These are phyloP conservation scores for Aspergillus fumigatiaffinis DNA, from an alignment of 2,329 filamentous ascomycete genomes.

Conservation along the genomic window DNA sequence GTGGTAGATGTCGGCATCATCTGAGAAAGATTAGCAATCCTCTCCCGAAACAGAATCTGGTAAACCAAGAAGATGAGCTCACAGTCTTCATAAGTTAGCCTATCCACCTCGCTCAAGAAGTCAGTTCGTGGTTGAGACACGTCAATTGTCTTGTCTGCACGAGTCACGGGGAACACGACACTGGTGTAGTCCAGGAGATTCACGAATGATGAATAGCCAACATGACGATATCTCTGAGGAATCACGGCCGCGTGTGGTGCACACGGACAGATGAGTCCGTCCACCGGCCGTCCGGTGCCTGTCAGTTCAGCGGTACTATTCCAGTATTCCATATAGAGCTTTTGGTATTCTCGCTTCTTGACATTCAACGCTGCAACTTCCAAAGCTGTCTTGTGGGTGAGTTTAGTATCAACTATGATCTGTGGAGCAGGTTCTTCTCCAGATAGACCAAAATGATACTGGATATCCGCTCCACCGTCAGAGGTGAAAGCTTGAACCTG, in stretches of 20 bases:
- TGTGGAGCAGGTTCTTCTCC: conserved; percentile 52
- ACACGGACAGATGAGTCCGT: conserved; percentile 45
- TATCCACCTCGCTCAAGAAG: conserved; percentile 43
- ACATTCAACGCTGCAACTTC: conserved; percentile 50
- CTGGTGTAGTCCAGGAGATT: conserved; percentile 57
- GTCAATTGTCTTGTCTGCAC: conserved; percentile 50
- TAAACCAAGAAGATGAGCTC: conserved; percentile 21
- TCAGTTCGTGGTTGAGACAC: conserved; percentile 31
- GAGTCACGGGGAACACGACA: conserved; percentile 54
- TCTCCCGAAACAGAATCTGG: not conserved
- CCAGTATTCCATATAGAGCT: conserved; percentile 62
- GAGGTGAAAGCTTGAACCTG: conserved; percentile 23
- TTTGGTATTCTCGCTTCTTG: conserved; percentile 52
- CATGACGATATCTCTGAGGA: conserved; percentile 43
- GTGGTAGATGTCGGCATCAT: conserved; percentile 48
- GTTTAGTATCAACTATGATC: conserved; percentile 30
- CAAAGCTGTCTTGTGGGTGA: conserved; percentile 36
- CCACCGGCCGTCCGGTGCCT: conserved; percentile 50
- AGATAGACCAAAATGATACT: conserved; percentile 49
- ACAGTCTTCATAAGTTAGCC: conserved; percentile 48
- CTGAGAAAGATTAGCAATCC: conserved; percentile 21
- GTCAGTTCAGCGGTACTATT: conserved; percentile 52
- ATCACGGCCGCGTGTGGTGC: conserved; percentile 41
- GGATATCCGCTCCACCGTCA: conserved; percentile 51
- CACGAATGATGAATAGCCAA: conserved; percentile 45